Evolutionary conservation across 2,329 filamentous ascomycete genomes (phyloP), one percentile per base, ranked within the genome.

Genomic region (Didymellaceae sp.): DNA sequence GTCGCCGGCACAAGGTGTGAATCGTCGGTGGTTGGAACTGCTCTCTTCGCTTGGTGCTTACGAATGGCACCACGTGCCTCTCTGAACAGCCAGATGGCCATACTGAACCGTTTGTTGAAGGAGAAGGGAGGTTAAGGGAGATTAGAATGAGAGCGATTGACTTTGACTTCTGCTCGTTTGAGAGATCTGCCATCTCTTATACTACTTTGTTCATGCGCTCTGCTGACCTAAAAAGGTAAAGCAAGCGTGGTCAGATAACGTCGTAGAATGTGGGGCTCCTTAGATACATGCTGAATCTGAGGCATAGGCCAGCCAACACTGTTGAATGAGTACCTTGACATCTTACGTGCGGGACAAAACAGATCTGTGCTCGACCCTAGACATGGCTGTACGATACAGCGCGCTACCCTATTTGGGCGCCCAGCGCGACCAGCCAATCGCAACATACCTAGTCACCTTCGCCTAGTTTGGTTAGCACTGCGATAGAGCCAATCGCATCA

Each of bases 1-100:
- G 43, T 24, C 16, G 68, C 59, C 7, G 65, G 65, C 4, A 60
- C 53, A 4, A 67, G 45, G 42, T 69, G 59, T 6, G 54, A 52
- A 8, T 67, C 57, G 28, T 69, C 62, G 28, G 57, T 55, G 4
- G 61, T 66, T 3, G 62, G 49, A 22, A 62, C 32, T 3, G 41
- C 46, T 35, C 64, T 61, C 28, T 59, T 59, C 6, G 58, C 62
- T 41, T 62, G 48, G 30, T 47, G 61, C 39, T 65, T 64, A 9
- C 45, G 43, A 9, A 56, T 33, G 33, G 66, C 68, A 24, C 62
- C 50, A 6, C 58, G 57, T 24, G 69, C 46, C 33, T 68, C 59
- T 49, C 57, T 68, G 58, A 52, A 70, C 1, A 70, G 55, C 43
- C 39, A 48, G 39, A 53, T 47, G n/a, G 50, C 39, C 50, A 53